Base-by-base conservation (phyloP, 1,284 basidiomycete genomes). In the Cutaneotrichosporon spelunceum region DNA sequence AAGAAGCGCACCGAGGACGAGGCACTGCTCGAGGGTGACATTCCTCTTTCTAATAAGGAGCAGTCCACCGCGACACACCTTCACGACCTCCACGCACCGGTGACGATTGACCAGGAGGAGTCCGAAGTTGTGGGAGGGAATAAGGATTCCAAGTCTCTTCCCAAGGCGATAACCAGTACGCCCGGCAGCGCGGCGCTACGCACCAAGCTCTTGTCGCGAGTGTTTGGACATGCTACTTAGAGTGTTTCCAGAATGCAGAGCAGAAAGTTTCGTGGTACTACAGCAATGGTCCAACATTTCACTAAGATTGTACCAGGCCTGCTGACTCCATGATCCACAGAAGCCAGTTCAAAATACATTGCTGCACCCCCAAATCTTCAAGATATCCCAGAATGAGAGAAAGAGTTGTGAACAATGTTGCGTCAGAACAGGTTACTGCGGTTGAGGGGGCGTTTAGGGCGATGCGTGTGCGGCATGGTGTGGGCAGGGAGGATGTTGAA, bases 161-260 rank as follows among this genome's bases (percentile, higher is more conserved):
- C 77, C 8, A 62, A 60, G 57, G 66, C 75, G 5, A 73, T 79
- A 33, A 61, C 60, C 6, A 34, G 50, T 8, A 78, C 78, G 21
- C 76, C 78, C 1, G 78, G 78, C 14, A 63, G 59, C 16, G 67
- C 68, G n/a, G 70, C 60, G 19, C 63, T 79, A 29, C 68, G 76
- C 42, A 57, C 63, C 49, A 30, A 68, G n/a, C 53, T 79, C 26
- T 64, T 79, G 21, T 57, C 60, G 5, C 59, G 78, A 50, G 77
- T 79, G n/a, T 79, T 79, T 65, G 77, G 77, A 9, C 61, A 30
- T 6, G 19, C 39, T 9, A 19, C n/a, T 19, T 42, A 42, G 39
- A 42, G 6, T 42, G 39, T 42, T n/a, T 19, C 19, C 7, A 42
- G 19, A 16, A 42, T 42, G 39, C 19, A 42, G 6, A 42, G 19